phyloP scores from a whole-genome alignment of 2,329 filamentous ascomycete species.

The Emericellopsis atlantica region DNA sequence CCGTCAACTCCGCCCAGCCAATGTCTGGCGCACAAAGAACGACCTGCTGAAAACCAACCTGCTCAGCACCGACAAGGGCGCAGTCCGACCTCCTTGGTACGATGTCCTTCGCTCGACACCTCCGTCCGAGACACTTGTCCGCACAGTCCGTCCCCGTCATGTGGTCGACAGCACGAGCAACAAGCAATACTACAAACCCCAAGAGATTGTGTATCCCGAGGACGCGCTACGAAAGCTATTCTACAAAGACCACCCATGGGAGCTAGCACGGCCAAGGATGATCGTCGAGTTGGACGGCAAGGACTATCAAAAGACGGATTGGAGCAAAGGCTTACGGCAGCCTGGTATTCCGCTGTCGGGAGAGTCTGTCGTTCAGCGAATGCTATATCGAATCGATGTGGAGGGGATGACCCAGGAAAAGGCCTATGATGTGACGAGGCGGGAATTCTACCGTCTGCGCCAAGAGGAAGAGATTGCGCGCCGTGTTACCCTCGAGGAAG shows the following conservation, averaged over 20 bases:
- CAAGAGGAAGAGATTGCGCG: constrained; percentile 72
- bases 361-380: constrained; percentile 86
- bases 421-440: constrained; percentile 79
- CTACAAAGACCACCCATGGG: constrained; percentile 94
- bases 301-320: constrained; percentile 65
- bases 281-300: constrained; percentile 78
- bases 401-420: constrained; percentile 44
- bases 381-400: constrained; percentile 71
- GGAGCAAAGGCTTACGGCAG: constrained; percentile 65
- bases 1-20: constrained; percentile 30
- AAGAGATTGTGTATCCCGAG: constrained; percentile 68
- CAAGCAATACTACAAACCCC: constrained; percentile 63
- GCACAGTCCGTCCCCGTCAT: constrained; percentile 37
- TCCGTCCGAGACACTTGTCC: constrained; percentile 44
- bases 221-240: constrained; percentile 71
- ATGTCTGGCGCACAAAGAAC: constrained; percentile 32
- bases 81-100: constrained; percentile 33
- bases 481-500: constrained; percentile 79
- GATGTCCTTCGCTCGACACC: constrained; percentile 38
- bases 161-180: constrained; percentile 14
- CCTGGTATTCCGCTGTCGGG: constrained; percentile 66
- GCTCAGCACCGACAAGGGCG: constrained; percentile 15
- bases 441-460: constrained; percentile 80
- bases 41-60: constrained; percentile 28
- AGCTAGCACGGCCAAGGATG: constrained; percentile 77